phyloP scores from a whole-genome alignment of 2,329 filamentous ascomycete species.

The Endoconidiophora polonica region DNA sequence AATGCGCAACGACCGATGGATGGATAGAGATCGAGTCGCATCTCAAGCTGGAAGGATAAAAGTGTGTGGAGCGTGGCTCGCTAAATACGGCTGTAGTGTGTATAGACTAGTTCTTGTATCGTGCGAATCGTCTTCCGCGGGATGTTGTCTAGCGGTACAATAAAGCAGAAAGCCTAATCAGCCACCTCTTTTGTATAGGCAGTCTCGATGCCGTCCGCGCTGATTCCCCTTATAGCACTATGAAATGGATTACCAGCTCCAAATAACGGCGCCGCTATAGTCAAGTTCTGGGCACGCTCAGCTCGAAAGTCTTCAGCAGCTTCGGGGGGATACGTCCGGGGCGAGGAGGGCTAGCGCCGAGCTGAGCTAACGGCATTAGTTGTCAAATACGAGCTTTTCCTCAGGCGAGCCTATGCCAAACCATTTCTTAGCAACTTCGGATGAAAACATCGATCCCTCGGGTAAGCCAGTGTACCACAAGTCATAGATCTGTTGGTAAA shows the following conservation, averaged over 20 bases:
- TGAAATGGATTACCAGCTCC: conserved; percentile 1
- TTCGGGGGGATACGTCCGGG: conserved; percentile 18
- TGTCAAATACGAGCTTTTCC: conserved; percentile 8
- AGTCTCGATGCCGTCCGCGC: background rate
- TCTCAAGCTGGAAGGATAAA: conserved; percentile 17
- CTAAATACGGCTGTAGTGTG: conserved; percentile 38
- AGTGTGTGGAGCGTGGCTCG: conserved; percentile 23
- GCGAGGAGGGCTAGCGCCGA: background rate
- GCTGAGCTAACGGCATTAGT: conserved; percentile 3
- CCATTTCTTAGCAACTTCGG: conserved; percentile 8
- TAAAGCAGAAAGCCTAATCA: conserved; percentile 29
- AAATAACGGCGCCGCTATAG: conserved; percentile 10
- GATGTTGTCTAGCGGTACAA: conserved; percentile 46
- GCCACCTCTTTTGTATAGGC: conserved; percentile 13
- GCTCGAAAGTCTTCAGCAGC: conserved; percentile 7
- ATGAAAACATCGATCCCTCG: background rate
- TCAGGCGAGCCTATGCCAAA: conserved; percentile 6
- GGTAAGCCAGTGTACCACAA: conserved; percentile 12
- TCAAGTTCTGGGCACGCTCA: conserved; percentile 2
- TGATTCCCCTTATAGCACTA: background rate
- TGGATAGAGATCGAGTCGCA: conserved; percentile 11
- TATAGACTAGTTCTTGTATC: conserved; percentile 30
- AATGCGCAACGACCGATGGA: conserved; percentile 20
- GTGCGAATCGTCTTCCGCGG: conserved; percentile 44
- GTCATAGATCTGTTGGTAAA: conserved; percentile 5